phyloP scores from a whole-genome alignment of 208 protist species.

The Trypanosoma mega region DNA sequence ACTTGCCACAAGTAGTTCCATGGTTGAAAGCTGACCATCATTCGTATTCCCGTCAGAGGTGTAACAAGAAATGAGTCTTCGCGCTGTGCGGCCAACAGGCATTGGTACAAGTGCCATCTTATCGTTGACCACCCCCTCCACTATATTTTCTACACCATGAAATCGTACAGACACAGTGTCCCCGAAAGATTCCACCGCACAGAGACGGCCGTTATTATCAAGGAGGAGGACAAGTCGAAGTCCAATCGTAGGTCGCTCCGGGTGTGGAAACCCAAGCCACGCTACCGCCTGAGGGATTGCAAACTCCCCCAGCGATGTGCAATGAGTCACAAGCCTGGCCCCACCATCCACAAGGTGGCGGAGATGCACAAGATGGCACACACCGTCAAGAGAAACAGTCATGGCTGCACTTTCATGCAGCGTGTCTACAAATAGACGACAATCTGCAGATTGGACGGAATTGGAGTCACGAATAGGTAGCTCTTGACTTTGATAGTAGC shows the following conservation, averaged over 20 bases:
- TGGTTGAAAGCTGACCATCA: no score
- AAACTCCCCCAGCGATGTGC: constrained; percentile 10
- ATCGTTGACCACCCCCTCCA: no score
- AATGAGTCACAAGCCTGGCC: constrained; percentile 17
- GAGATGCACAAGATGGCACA: constrained; percentile 23
- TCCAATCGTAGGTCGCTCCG: not conserved
- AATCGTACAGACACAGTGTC: constrained; percentile 10
- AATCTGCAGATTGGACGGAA: not conserved
- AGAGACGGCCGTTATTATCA: constrained; percentile 32
- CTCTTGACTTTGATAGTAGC: constrained; percentile 24
- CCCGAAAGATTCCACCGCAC: constrained; percentile 45
- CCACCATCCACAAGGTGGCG: constrained; percentile 19
- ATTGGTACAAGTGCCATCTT: no score
- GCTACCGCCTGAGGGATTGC: constrained; percentile 11
- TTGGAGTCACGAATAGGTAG: constrained; percentile 13
- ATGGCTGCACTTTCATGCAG: constrained; percentile 10
- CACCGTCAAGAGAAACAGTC: constrained; percentile 11
- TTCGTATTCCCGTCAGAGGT: no score
- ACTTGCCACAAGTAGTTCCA: no score
- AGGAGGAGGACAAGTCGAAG: constrained; percentile 33
- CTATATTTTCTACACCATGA: no score
- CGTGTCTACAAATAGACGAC: constrained; percentile 17
- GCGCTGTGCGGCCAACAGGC: no score
- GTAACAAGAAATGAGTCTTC: no score
- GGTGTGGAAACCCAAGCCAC: constrained; percentile 19